phyloP scores from a whole-genome alignment of 73 alveolate species.

The Paramecium octaurelia region DNA sequence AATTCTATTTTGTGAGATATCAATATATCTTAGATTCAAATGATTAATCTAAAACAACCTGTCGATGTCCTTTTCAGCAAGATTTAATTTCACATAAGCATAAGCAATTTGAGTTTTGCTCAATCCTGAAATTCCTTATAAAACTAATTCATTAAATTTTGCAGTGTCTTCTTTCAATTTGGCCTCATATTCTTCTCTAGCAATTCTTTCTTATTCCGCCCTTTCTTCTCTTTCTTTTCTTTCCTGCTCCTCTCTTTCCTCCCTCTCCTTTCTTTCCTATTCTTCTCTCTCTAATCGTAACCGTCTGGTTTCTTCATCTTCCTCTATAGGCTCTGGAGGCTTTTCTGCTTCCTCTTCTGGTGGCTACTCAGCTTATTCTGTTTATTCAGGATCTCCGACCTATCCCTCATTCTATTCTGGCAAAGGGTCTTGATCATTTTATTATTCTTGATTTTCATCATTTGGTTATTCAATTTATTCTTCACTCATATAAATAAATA shows the following conservation, averaged over 20 bases:
- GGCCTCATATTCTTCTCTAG: conserved; percentile 51
- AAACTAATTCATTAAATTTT: conserved; percentile 28
- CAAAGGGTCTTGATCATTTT: background rate
- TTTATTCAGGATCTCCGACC: background rate
- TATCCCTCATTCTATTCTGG: background rate
- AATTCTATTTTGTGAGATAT: conserved; percentile 38
- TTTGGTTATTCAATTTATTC: background rate
- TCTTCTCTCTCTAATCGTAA: conserved; percentile 43
- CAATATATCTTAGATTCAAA: conserved; percentile 8
- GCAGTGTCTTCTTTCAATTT: conserved; percentile 35
- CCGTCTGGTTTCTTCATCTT: conserved; percentile 44
- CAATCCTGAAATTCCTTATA: background rate
- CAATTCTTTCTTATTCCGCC: conserved; percentile 37
- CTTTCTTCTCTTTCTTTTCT: conserved; percentile 49
- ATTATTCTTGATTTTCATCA: background rate
- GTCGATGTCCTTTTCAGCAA: conserved; percentile 34
- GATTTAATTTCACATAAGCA: conserved; percentile 1
- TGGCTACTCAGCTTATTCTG: background rate
- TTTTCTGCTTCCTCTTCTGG: conserved; percentile 2
- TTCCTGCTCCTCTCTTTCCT: conserved; percentile 37
- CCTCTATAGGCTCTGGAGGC: conserved; percentile 1
- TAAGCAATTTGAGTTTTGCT: background rate
- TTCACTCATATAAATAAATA: background rate
- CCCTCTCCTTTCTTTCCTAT: conserved; percentile 48
- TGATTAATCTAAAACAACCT: background rate